Evolutionary conservation across 257 asterid species (phyloP).

Genomic region (Salvia miltiorrhiza): DNA sequence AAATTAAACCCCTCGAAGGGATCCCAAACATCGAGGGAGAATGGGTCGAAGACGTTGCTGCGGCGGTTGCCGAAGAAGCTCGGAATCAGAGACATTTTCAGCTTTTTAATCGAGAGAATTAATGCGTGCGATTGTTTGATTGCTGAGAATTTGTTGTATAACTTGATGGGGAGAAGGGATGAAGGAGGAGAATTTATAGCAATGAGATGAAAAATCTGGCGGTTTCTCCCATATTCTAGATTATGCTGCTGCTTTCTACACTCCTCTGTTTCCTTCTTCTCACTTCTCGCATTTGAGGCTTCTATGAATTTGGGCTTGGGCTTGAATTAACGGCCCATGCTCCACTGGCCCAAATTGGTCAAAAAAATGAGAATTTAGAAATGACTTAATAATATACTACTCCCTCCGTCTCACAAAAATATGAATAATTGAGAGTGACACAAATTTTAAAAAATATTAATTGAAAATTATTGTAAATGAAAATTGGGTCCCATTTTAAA

Average conservation of each 20-base stretch:
- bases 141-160: background rate
- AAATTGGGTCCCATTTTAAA: too few species aligned
- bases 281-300: too few species aligned
- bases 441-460: too few species aligned
- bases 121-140: background rate
- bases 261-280: background rate
- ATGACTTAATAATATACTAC: too few species aligned
- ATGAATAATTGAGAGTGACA: too few species aligned
- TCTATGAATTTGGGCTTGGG: too few species aligned
- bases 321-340: too few species aligned
- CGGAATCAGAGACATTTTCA: constrained; percentile 18
- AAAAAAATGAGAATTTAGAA: too few species aligned
- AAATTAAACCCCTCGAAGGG: constrained; percentile 2
- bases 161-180: background rate
- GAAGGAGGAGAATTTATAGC: background rate
- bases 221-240: background rate
- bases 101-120: background rate
- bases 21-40: constrained; percentile 16
- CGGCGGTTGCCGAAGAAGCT: constrained; percentile 19
- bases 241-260: background rate
- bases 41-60: constrained; percentile 20
- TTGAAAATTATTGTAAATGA: too few species aligned
- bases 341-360: too few species aligned
- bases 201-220: background rate
- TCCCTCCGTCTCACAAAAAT: too few species aligned